Base-by-base conservation (phyloP, 805 yeast species). In the Saccharomyces eubayanus region DNA sequence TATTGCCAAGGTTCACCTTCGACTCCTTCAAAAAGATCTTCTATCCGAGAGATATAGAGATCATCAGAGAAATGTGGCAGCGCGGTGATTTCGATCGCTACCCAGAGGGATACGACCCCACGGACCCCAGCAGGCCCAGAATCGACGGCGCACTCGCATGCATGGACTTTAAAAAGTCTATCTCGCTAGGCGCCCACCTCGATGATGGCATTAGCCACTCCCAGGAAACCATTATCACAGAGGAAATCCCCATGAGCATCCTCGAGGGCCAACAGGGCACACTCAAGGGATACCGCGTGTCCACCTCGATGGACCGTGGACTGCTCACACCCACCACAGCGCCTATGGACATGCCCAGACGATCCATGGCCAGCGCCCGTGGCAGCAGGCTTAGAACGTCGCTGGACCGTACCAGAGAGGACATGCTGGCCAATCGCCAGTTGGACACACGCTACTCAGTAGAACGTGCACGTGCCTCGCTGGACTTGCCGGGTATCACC, bases 21-120 rank as follows among this genome's bases (percentile, higher is more conserved):
- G 90, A 86, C 66, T 73, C 78, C 57, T 57, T 78, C 36, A 76
- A 73, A 57, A 80, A 78, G 55, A 62, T 81, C 29, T 77, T 72
- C 58, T 71, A 62, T 59, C 96, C 95, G n/a, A 76, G 72, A 53
- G 94, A 87, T 67, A 71, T 84, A 55, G 94, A 87, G 62, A 83
- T 87, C 57, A 77, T 87, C 52, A 72, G 94, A 61, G 94, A 87
- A 68, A 78, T 87, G 70, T 83, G 81, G 60, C 68, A 70, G 20
- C 73, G 77, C 50, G 95, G 95, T 46, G 84, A 83, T 57, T 87
- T 79, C 62, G 82, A 74, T 55, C 79, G 77, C 40, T 87, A 83
- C 63, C 90, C 90, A 9, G 73, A 66, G 8, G 76, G 79, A 51
- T 87, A 85, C 64, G 95, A 87, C 66, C 95, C 95, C 30, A 86